A percentile compares a stretch with the other conserved stretches of the same genome.
Conservation (phyloP, 345 rosid species). For the Mallotus nudiflorus region DNA sequence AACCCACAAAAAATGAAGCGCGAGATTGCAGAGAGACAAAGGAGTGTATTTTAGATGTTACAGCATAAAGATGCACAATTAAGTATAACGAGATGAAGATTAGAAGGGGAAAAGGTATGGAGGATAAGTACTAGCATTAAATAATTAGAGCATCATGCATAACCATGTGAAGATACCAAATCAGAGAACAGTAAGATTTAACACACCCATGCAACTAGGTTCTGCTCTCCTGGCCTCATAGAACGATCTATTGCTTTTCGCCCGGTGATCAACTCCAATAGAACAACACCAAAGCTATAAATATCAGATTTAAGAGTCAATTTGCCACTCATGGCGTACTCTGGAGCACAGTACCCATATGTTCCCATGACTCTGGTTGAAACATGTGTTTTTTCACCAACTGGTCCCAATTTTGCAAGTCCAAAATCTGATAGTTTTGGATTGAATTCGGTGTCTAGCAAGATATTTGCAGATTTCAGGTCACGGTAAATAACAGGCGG, state of each 20-base stretch:
- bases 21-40: too few species aligned
- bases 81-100: background rate
- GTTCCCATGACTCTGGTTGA: constrained; percentile 99
- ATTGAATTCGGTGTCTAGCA: constrained; percentile 70
- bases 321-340: constrained; percentile 97
- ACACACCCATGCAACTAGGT: constrained; percentile 83
- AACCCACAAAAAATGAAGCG: constrained; percentile 2
- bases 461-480: constrained; percentile 85
- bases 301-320: constrained; percentile 92
- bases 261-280: constrained; percentile 90
- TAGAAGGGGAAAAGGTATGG: background rate
- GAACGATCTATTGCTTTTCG: constrained; percentile 73
- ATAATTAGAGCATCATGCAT: background rate
- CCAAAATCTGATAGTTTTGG: constrained; percentile 95
- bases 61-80: background rate
- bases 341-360: constrained; percentile 97
- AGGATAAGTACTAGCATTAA: background rate
- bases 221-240: constrained; percentile 72
- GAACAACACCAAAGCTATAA: constrained; percentile 94
- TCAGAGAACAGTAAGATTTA: background rate
- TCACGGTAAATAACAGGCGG: constrained; percentile 97
- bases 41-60: background rate
- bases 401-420: constrained; percentile 93
- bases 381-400: constrained; percentile 95
- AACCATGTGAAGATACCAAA: background rate